Evolutionary conservation across 495 filamentous ascomycete genomes (phyloP).

Genomic region (Podospora australis): DNA sequence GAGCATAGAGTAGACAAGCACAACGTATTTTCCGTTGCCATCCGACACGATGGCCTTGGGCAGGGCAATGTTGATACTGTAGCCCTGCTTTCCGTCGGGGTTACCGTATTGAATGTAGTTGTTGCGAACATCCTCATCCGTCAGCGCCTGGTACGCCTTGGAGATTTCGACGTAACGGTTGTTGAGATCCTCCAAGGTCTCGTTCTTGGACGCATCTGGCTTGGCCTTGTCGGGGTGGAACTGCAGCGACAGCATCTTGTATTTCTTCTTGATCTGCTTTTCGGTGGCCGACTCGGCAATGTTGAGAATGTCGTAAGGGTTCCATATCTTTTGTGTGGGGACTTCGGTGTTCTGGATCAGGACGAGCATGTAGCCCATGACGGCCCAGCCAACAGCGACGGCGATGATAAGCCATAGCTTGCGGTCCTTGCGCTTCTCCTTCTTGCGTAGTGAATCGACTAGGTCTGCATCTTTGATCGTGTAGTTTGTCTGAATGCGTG

Average conservation of each 20-base stretch:
- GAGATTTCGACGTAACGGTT: slow-evolving; percentile 86
- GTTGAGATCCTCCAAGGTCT: slow-evolving; percentile 80
- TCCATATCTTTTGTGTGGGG: slow-evolving; percentile 74
- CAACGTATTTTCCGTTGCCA: slow-evolving; percentile 90
- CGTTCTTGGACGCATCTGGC: slow-evolving; percentile 75
- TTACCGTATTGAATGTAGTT: slow-evolving; percentile 95
- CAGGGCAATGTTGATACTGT: slow-evolving; percentile 94
- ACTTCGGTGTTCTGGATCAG: slow-evolving; percentile 75
- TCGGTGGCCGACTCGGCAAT: slow-evolving; percentile 79
- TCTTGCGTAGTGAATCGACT: slow-evolving; percentile 75
- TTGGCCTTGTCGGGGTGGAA: slow-evolving; percentile 89
- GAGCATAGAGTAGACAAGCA: slow-evolving; percentile 78
- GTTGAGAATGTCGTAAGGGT: slow-evolving; percentile 90
- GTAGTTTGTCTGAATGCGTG: slow-evolving; percentile 58
- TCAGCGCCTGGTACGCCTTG: slow-evolving; percentile 95
- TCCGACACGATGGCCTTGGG: slow-evolving; percentile 89
- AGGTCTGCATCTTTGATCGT: slow-evolving; percentile 75
- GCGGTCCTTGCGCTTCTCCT: slow-evolving; percentile 84
- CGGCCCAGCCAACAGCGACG: slow-evolving; percentile 66
- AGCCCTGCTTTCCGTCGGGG: slow-evolving; percentile 95
- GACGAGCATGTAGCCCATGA: slow-evolving; percentile 91
- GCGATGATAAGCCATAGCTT: slow-evolving; percentile 79
- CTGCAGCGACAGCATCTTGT: slow-evolving; percentile 76
- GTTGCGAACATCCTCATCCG: slow-evolving; percentile 92
- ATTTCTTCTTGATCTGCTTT: slow-evolving; percentile 83